Evolutionary conservation across 768 basidiomycete species (phyloP).

Genomic region (Hericium rajendrae): DNA sequence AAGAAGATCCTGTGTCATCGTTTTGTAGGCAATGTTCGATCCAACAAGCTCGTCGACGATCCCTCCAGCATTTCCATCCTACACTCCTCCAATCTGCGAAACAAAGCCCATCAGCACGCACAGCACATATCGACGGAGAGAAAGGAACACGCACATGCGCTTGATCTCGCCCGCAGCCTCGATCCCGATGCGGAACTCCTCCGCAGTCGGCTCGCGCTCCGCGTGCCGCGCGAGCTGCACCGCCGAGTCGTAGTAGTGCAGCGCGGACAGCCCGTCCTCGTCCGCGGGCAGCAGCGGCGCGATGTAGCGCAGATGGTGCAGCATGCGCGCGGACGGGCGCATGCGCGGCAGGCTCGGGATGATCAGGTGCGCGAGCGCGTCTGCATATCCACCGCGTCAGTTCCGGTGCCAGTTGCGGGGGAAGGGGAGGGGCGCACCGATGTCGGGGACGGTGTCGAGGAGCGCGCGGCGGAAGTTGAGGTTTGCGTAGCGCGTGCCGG

Average conservation of each 20-base stretch:
- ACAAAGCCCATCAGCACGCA: conserved; percentile 1
- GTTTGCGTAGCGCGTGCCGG: conserved; percentile 53
- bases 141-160: conserved; percentile 39
- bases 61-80: conserved; percentile 54
- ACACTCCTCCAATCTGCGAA: conserved; percentile 49
- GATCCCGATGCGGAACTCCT: conserved; percentile 58
- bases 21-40: no score
- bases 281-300: conserved; percentile 48
- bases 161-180: conserved; percentile 52
- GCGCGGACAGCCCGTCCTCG: conserved; percentile 52
- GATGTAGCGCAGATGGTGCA: conserved; percentile 74
- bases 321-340: conserved; percentile 67
- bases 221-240: conserved; percentile 64
- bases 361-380: conserved; percentile 57
- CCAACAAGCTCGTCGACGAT: conserved; percentile 34
- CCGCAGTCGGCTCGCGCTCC: conserved; percentile 49
- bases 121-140: neutral
- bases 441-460: conserved; percentile 59
- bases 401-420: neutral
- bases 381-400: conserved; percentile 33
- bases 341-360: conserved; percentile 64
- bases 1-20: no score
- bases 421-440: conserved; percentile 38
- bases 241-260: conserved; percentile 72
- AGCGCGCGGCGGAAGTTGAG: conserved; percentile 57